These are phyloP conservation scores for Yarrowia osloensis DNA, from an alignment of 805 yeast species.

Conservation along the genomic window DNA sequence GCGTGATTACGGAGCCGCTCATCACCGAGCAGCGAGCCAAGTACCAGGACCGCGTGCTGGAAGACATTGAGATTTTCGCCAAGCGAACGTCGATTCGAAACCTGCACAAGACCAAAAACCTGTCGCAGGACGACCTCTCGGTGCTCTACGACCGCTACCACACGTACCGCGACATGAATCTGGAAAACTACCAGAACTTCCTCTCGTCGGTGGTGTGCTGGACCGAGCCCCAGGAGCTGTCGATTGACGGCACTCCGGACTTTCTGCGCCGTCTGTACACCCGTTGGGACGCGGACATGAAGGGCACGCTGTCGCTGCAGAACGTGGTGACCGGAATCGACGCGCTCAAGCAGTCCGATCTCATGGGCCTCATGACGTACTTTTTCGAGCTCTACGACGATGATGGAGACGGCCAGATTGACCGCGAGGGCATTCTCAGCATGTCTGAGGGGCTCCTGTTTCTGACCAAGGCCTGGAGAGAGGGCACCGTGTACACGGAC, in stretches of 20 bases:
- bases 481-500: slow-evolving; percentile 44
- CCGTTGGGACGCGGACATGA: slow-evolving; percentile 64
- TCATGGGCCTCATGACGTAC: slow-evolving; percentile 75
- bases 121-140: slow-evolving; percentile 60
- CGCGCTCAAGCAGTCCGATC: slow-evolving; percentile 64
- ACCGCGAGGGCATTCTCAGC: slow-evolving; percentile 75
- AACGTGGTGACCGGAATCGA: slow-evolving; percentile 76
- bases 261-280: slow-evolving; percentile 66
- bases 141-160: slow-evolving; percentile 84
- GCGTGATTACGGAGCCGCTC: slow-evolving; percentile 72
- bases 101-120: slow-evolving; percentile 68
- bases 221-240: slow-evolving; percentile 44
- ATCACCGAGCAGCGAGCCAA: slow-evolving; percentile 68
- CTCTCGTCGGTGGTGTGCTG: slow-evolving; percentile 81
- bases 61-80: slow-evolving; percentile 85
- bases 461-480: slow-evolving; percentile 84
- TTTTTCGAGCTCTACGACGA: slow-evolving; percentile 77
- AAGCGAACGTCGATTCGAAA: slow-evolving; percentile 89
- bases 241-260: slow-evolving; percentile 40
- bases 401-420: slow-evolving; percentile 59
- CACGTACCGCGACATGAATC: slow-evolving; percentile 60
- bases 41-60: slow-evolving; percentile 74
- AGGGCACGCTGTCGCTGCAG: slow-evolving; percentile 59
- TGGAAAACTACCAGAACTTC: slow-evolving; percentile 67
- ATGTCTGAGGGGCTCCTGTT: slow-evolving; percentile 85